phyloP scores from a whole-genome alignment of 805 yeast species.

The Saturnispora kantuleensis region DNA sequence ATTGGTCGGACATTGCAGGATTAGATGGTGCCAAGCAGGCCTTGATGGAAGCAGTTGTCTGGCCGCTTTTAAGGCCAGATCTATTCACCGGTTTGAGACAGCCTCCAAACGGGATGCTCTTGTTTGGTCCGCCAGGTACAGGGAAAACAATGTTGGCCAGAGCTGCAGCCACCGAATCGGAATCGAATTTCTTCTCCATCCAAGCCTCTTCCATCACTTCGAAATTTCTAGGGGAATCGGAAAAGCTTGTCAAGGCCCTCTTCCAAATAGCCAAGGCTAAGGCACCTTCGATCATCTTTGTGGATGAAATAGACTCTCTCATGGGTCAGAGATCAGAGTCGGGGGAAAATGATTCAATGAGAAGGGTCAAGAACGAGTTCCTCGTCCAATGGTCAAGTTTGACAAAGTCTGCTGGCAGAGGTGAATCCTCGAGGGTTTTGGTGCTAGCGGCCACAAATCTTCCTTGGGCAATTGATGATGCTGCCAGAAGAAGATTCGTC shows the following conservation, averaged over 20 bases:
- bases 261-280: constrained; percentile 75
- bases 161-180: constrained; percentile 93
- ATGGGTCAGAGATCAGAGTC: constrained; percentile 67
- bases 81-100: constrained; percentile 83
- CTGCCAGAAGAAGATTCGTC: constrained; percentile 88
- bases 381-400: constrained; percentile 91
- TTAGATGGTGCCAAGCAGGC: constrained; percentile 80
- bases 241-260: constrained; percentile 81
- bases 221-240: constrained; percentile 84
- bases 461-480: constrained; percentile 97
- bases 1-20: constrained; percentile 95
- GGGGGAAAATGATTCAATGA: constrained; percentile 70
- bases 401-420: constrained; percentile 74
- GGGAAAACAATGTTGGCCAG: constrained; percentile 96
- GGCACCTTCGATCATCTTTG: constrained; percentile 89
- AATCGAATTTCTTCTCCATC: constrained; percentile 84
- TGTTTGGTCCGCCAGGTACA: constrained; percentile 98
- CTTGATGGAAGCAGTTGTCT: constrained; percentile 88
- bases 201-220: constrained; percentile 87
- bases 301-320: constrained; percentile 91
- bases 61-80: constrained; percentile 91
- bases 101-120: constrained; percentile 91
- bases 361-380: constrained; percentile 88
- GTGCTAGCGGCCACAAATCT: constrained; percentile 91
- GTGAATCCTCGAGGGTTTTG: constrained; percentile 58